Conservation (phyloP, 352 stramenopile genomes). For the Nothophytophthora sp. region DNA sequence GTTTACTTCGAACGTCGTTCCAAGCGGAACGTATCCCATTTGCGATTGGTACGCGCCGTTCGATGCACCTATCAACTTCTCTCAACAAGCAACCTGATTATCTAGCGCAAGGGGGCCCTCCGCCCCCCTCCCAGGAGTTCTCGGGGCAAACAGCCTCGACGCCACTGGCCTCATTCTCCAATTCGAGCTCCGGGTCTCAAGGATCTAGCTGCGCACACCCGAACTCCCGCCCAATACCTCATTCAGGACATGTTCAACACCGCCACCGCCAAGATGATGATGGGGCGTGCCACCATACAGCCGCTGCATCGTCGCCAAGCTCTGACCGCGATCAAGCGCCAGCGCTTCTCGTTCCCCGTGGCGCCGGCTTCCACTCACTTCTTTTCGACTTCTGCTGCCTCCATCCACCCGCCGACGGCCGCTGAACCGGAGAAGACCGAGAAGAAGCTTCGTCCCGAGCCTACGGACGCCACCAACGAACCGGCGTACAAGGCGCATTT, state of each 20-base stretch:
- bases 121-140: too few relatives aligned
- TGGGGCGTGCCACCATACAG: conserved; percentile 5
- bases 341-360: conserved; percentile 3
- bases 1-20: too few relatives aligned
- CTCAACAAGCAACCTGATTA: too few relatives aligned
- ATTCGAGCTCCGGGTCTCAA: conserved; percentile 10
- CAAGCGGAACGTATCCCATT: too few relatives aligned
- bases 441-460: neutral
- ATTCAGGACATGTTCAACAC: conserved; percentile 11
- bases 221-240: neutral
- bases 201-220: neutral
- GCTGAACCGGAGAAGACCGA: neutral
- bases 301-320: conserved; percentile 4
- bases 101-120: too few relatives aligned
- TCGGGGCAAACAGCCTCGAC: too few relatives aligned
- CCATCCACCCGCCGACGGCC: neutral
- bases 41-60: too few relatives aligned
- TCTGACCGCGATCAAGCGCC: conserved; percentile 1
- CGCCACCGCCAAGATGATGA: conserved; percentile 10
- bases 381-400: conserved; percentile 18
- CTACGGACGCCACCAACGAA: conserved; percentile 15
- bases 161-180: conserved; percentile 15
- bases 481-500: conserved; percentile 29
- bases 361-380: conserved; percentile 4
- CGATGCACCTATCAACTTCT: too few relatives aligned